A percentile compares a stretch with the other conserved stretches of the same genome.
These are phyloP conservation scores for Circinella umbellata DNA, from an alignment of 371 early-diverging fungal species.

Conservation along the genomic window DNA sequence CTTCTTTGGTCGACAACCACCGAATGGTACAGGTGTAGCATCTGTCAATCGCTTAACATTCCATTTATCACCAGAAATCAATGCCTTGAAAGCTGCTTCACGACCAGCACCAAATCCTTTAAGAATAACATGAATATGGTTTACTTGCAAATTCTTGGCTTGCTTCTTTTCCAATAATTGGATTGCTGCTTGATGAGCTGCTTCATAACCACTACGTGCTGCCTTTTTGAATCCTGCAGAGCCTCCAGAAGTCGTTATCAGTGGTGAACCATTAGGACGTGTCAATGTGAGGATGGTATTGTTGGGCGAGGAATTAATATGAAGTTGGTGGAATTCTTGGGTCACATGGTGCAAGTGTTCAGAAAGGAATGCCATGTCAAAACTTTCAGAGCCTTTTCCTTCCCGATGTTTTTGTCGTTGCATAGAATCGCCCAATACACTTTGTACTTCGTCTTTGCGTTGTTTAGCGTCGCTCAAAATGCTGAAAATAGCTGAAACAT, in stretches of 20 bases:
- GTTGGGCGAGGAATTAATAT: slow-evolving; percentile 81
- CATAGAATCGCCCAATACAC: not conserved
- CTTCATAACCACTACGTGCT: slow-evolving; percentile 88
- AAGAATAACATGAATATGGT: slow-evolving; percentile 77
- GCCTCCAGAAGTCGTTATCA: slow-evolving; percentile 82
- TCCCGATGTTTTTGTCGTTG: not conserved
- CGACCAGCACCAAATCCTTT: slow-evolving; percentile 94
- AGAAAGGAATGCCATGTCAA: not conserved
- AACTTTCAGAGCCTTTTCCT: not conserved
- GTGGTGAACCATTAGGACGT: slow-evolving; percentile 68
- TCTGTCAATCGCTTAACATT: slow-evolving; percentile 80
- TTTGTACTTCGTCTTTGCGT: not conserved
- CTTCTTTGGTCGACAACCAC: slow-evolving; percentile 94
- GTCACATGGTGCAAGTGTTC: not conserved
- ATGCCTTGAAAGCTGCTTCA: slow-evolving; percentile 90
- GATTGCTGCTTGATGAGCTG: slow-evolving; percentile 90
- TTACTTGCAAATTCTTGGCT: slow-evolving; percentile 66
- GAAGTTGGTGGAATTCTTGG: slow-evolving; percentile 13
- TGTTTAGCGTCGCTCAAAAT: slow-evolving; percentile 1
- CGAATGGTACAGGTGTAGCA: slow-evolving; percentile 91
- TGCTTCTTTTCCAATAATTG: slow-evolving; percentile 71
- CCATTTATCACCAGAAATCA: slow-evolving; percentile 76
- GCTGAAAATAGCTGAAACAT: not conserved
- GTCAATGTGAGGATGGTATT: slow-evolving; percentile 92
- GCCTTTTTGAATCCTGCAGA: slow-evolving; percentile 89